These are phyloP conservation scores for Colletotrichum nymphaeae DNA, from an alignment of 2,329 filamentous ascomycete genomes.

Conservation along the genomic window DNA sequence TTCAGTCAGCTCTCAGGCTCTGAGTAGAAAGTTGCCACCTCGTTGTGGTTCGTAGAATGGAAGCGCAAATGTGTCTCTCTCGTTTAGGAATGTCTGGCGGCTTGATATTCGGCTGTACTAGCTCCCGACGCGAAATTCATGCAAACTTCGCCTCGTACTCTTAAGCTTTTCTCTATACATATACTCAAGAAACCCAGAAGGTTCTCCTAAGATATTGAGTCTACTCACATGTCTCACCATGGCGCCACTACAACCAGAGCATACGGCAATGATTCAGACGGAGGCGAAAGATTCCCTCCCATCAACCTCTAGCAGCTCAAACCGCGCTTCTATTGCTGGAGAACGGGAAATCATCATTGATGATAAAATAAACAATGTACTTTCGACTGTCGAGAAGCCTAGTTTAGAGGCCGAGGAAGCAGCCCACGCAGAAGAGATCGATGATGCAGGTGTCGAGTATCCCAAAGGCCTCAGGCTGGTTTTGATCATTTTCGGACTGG, in stretches of 20 bases:
- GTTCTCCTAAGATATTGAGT: neutral
- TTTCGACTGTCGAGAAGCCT: neutral
- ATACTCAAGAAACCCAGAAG: neutral
- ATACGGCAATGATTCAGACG: neutral
- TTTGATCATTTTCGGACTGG: slow-evolving; percentile 60
- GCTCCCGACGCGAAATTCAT: neutral
- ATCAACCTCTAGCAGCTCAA: neutral
- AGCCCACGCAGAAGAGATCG: neutral
- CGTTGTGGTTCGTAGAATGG: neutral
- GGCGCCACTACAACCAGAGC: neutral
- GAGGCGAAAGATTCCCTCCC: neutral
- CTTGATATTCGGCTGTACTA: neutral
- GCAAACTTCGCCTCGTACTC: neutral
- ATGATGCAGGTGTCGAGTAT: slow-evolving; percentile 9
- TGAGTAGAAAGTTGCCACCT: neutral
- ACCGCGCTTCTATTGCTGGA: neutral
- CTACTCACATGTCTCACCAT: neutral
- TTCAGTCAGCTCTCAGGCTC: neutral
- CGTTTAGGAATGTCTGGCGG: neutral
- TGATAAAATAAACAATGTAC: neutral
- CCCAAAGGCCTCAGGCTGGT: slow-evolving; percentile 50
- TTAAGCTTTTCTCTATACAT: neutral
- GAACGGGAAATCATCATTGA: neutral
- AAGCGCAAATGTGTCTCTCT: neutral
- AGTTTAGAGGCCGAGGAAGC: neutral